Conservation (phyloP, 306 rosid species). For the Cicer pinnatifidum region DNA sequence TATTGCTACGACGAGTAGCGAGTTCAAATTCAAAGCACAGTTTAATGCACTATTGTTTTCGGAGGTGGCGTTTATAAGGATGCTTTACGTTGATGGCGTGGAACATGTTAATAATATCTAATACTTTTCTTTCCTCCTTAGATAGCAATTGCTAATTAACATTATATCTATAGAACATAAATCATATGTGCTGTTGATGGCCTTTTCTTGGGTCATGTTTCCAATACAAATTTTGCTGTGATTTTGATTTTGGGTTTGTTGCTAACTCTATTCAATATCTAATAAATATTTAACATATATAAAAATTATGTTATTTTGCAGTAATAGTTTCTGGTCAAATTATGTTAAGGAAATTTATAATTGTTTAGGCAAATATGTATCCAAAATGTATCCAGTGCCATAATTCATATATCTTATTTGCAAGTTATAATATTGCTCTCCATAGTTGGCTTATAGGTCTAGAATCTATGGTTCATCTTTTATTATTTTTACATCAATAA, state of each 20-base stretch:
- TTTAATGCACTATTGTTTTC: conserved; percentile 19
- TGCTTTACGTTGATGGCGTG: conserved; percentile 41
- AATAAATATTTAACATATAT: neutral
- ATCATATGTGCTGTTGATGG: conserved; percentile 42
- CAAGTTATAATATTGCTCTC: too few relatives aligned
- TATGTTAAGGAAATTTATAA: neutral
- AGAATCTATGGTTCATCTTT: too few relatives aligned
- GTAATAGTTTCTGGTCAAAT: neutral
- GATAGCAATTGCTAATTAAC: conserved; percentile 35
- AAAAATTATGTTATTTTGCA: neutral
- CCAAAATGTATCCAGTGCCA: neutral
- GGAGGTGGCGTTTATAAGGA: conserved; percentile 37
- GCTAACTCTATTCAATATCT: neutral
- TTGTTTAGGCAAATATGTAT: neutral
- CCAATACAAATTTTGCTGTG: conserved; percentile 47
- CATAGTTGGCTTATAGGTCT: too few relatives aligned
- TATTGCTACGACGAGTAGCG: conserved; percentile 8
- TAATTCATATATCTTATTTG: neutral
- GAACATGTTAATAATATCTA: conserved; percentile 48
- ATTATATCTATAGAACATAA: conserved; percentile 42
- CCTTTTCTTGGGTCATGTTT: conserved; percentile 42
- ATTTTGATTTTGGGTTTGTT: conserved; percentile 1
- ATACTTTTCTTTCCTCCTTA: conserved; percentile 33
- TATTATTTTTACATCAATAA: too few relatives aligned
- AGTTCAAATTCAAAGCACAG: conserved; percentile 36